Evolutionary conservation across 1,139 yeast species (phyloP).

Genomic region (Taphrina flavorubra): DNA sequence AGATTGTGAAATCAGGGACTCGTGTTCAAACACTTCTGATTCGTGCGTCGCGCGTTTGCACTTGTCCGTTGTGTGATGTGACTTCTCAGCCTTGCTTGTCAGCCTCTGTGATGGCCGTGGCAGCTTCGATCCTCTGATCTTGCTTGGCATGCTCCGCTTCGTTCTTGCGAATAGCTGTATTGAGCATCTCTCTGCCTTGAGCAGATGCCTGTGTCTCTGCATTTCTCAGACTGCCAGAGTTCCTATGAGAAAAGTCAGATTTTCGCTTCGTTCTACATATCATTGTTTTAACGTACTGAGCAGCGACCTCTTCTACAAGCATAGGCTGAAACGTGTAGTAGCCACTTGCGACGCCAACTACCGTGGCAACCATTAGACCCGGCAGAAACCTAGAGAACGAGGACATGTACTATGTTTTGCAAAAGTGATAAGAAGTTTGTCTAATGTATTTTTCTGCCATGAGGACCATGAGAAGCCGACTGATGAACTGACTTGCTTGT

Average conservation of each 20-base stretch:
- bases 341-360: slow-evolving; percentile 36
- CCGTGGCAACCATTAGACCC: slow-evolving; percentile 32
- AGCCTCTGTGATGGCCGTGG: slow-evolving; percentile 10
- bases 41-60: background rate
- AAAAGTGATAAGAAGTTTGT: background rate
- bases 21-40: background rate
- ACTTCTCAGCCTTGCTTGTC: slow-evolving; percentile 4
- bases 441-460: too few relatives aligned
- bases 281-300: slow-evolving; percentile 14
- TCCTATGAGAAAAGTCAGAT: background rate
- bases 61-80: background rate
- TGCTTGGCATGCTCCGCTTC: slow-evolving; percentile 28
- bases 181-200: slow-evolving; percentile 20
- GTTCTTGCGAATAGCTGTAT: slow-evolving; percentile 17
- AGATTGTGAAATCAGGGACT: too few relatives aligned
- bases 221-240: slow-evolving; percentile 4
- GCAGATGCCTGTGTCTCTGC: slow-evolving; percentile 17
- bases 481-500: background rate
- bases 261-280: background rate
- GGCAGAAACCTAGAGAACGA: slow-evolving; percentile 32
- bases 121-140: slow-evolving; percentile 15
- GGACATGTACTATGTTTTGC: background rate
- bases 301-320: slow-evolving; percentile 33
- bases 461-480: too few relatives aligned
- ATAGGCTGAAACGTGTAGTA: slow-evolving; percentile 35